phyloP scores from a whole-genome alignment of 225 moss, liverwort and hornwort species.

The Bryum argenteum region DNA sequence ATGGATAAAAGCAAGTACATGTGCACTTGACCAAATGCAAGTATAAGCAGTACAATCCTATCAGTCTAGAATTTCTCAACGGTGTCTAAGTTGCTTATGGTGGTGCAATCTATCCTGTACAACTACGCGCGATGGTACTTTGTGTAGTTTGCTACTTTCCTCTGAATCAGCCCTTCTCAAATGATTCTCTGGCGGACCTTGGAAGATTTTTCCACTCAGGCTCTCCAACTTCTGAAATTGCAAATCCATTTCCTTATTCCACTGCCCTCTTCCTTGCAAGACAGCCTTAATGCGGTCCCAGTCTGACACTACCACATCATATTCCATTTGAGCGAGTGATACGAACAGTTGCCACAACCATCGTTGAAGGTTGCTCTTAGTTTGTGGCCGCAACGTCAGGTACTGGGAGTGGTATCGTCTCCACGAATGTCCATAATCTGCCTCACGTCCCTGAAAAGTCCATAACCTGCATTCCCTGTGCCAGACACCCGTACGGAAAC shows the following conservation, averaged over 20 bases:
- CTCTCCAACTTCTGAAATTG: neutral
- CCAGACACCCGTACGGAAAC: neutral
- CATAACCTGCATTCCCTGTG: neutral
- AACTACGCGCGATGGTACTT: too few relatives aligned
- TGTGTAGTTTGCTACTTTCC: too few relatives aligned
- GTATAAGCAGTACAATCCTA: too few relatives aligned
- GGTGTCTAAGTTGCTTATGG: neutral
- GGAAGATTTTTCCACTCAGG: neutral
- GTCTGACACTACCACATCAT: neutral
- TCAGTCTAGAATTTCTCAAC: neutral
- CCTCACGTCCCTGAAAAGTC: neutral
- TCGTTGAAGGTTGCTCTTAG: neutral
- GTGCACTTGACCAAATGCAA: too few relatives aligned
- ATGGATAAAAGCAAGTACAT: too few relatives aligned
- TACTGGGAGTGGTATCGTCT: neutral
- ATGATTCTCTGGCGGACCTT: neutral
- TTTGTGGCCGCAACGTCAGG: neutral
- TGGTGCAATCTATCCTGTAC: too few relatives aligned
- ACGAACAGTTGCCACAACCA: neutral
- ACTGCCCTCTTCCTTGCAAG: neutral
- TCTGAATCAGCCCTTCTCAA: too few relatives aligned
- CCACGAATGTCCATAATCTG: neutral
- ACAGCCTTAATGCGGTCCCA: neutral
- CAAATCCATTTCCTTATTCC: neutral
- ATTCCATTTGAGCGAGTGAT: neutral